These are phyloP conservation scores for Aureobasidium sp. DNA, from an alignment of 2,329 filamentous ascomycete genomes.

Conservation along the genomic window DNA sequence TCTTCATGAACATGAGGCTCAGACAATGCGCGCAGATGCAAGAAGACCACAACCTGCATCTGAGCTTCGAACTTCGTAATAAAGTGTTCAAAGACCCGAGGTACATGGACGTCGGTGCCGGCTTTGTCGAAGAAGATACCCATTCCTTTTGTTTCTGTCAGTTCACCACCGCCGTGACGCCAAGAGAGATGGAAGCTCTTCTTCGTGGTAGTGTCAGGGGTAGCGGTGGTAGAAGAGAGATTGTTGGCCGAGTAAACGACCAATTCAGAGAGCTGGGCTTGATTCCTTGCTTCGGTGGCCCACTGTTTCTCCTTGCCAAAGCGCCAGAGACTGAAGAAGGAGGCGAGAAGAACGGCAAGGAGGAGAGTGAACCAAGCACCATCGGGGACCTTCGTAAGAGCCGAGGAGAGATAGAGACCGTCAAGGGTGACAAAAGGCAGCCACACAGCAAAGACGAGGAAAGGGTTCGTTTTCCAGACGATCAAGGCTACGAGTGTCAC, in stretches of 20 bases:
- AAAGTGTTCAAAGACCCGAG: constrained; percentile 23
- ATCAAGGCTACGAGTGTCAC: constrained; percentile 64
- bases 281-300: constrained; percentile 59
- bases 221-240: constrained; percentile 24
- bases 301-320: constrained; percentile 75
- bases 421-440: constrained; percentile 60
- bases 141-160: constrained; percentile 45
- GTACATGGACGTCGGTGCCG: constrained; percentile 54
- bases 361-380: constrained; percentile 73
- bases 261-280: constrained; percentile 44
- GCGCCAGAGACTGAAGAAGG: constrained; percentile 66
- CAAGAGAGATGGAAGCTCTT: constrained; percentile 31
- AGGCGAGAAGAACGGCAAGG: constrained; percentile 55
- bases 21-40: constrained; percentile 22
- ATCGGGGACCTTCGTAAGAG: constrained; percentile 64
- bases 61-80: constrained; percentile 22
- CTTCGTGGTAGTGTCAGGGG: background rate
- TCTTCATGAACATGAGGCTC: constrained; percentile 20
- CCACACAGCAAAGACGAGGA: constrained; percentile 55
- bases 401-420: constrained; percentile 61
- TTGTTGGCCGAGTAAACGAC: constrained; percentile 22
- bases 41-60: constrained; percentile 21
- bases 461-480: constrained; percentile 59
- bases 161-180: constrained; percentile 31
- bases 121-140: constrained; percentile 76